Evolutionary conservation across 495 filamentous ascomycete species (phyloP), one percentile per base, ranked within the genome.

Genomic region (Pseudomonodictys pantanalensis): DNA sequence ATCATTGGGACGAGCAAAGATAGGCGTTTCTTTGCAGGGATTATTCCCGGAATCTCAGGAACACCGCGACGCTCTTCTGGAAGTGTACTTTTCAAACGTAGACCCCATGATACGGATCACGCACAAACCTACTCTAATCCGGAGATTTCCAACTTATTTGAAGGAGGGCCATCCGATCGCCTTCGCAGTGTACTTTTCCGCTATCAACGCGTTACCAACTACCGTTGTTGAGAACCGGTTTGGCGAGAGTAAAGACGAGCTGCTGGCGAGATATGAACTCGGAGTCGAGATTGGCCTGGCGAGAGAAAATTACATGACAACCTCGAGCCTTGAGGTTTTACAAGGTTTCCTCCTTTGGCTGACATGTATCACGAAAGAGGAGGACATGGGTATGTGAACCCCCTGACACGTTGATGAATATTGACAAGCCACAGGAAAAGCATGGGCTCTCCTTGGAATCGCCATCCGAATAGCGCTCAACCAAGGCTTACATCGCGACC

Each of bases 401-500:
- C 23, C 17, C 4, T 25, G 17, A 15, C 17, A 1, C n/a, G n/a
- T 29, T 22, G 2, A 2, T 30, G 12, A 18, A 17, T 8, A 20
- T 9, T 49, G 18, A 18, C 41, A 17, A 44, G 2, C n/a, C 9
- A 39, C 17, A 10, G 61, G 57, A 2, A 60, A 68, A 57, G 65
- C 61, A 30, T 68, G 65, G 65, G 46, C 65, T 10, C 39, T 68
- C 18, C 52, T 68, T 15, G 65, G 65, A 20, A 10, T 68, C 25
- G 60, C 65, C 6, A 45, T 60, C 26, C 49, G 65, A 33, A 61
- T 68, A 11, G 65, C 50, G 3, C 22, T 68, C 23, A 60, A 57
- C 25, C 65, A 64, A 58, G 65, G 65, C 2, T 56, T 68, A 7
- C 65, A 68, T 56, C 52, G 60, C 29, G 65, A 68, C 46, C 65